Evolutionary conservation across 208 protist species (phyloP).

Genomic region (Leishmania major): DNA sequence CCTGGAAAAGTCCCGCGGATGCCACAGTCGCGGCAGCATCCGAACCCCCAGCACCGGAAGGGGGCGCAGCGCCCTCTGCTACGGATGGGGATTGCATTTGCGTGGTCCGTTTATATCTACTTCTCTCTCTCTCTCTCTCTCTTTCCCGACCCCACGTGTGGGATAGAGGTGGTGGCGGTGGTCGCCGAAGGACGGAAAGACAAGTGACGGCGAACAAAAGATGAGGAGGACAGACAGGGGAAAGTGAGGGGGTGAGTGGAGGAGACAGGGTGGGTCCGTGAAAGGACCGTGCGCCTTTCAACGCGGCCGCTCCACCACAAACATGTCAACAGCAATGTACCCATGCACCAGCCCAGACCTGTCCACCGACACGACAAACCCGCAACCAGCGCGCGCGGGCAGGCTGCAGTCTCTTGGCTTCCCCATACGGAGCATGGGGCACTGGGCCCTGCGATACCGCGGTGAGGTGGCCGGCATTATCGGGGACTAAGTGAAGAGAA

Average conservation of each 20-base stretch:
- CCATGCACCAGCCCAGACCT: not conserved
- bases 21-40: not conserved
- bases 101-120: too few species aligned
- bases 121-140: not conserved
- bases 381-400: not conserved
- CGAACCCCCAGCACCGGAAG: not conserved
- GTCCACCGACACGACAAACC: not conserved
- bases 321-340: not conserved
- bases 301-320: not conserved
- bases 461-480: not conserved
- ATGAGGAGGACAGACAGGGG: not conserved
- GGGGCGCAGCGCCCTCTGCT: not conserved
- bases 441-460: not conserved
- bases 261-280: too few species aligned
- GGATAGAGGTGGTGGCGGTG: not conserved
- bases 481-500: not conserved
- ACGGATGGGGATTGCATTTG: not conserved
- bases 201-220: not conserved
- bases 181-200: not conserved
- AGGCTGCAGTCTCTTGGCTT: not conserved
- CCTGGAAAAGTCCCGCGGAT: slow-evolving; percentile 35
- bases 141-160: not conserved
- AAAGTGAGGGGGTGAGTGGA: not conserved
- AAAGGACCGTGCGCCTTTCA: not conserved
- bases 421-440: not conserved